These are phyloP conservation scores for Trichoderma parareesei DNA, from an alignment of 495 filamentous ascomycete species.

Conservation along the genomic window DNA sequence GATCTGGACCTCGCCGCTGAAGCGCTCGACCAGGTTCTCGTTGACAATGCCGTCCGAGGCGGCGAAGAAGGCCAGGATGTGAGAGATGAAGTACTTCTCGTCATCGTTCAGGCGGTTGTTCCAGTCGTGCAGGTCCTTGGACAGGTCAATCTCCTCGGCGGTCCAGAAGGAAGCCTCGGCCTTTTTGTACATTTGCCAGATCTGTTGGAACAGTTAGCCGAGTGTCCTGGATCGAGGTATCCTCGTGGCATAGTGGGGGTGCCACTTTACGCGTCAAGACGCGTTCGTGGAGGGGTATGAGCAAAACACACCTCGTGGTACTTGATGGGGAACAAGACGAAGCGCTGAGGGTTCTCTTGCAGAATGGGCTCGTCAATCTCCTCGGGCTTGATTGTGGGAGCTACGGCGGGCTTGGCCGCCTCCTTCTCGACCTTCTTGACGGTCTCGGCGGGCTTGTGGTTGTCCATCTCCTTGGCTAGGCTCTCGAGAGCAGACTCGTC, in stretches of 20 bases:
- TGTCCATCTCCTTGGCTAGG: constrained; percentile 47
- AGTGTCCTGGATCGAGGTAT: background rate
- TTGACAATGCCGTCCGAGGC: constrained; percentile 99
- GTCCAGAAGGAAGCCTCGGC: constrained; percentile 99
- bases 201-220: constrained; percentile 41
- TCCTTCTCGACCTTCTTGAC: constrained; percentile 35
- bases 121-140: constrained; percentile 98
- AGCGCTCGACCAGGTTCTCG: constrained; percentile 97
- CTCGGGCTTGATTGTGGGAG: constrained; percentile 55
- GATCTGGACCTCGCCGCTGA: constrained; percentile 93
- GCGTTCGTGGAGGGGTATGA: constrained; percentile 23
- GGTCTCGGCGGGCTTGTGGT: constrained; percentile 45
- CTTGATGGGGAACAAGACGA: constrained; percentile 98
- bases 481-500: constrained; percentile 44
- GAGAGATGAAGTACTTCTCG: constrained; percentile 95
- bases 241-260: constrained; percentile 20
- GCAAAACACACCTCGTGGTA: constrained; percentile 86
- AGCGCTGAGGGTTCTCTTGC: constrained; percentile 91
- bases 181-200: constrained; percentile 99
- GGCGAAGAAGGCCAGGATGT: constrained; percentile 98
- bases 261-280: constrained; percentile 62
- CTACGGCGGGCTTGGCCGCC: constrained; percentile 40
- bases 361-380: constrained; percentile 85
- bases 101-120: constrained; percentile 95
- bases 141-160: constrained; percentile 97